Base-by-base conservation (phyloP, 371 early-diverging fungal species). In the Mucor irregularis region DNA sequence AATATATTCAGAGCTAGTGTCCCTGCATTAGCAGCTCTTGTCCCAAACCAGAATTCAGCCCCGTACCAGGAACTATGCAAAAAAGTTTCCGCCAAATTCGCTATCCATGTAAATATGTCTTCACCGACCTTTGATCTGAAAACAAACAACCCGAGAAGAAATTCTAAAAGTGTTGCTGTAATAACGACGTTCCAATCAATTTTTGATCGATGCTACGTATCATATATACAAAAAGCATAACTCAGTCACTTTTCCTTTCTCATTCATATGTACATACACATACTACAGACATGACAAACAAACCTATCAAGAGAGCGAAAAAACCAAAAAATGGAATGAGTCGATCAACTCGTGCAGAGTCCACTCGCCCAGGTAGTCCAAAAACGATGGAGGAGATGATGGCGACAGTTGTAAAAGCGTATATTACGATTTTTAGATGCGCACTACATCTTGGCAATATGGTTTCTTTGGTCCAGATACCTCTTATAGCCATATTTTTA, bases 111-210 rank as follows among this genome's bases (percentile, higher is more conserved):
- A 78, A 94, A 93, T 24, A 91, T 51, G 56, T 81, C 68, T 49
- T 81, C 74, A n/a, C 94, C 94, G 60, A 84, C 80, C 4, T 68
- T 54, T 42, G 90, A 84, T 56, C 84, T 78, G 61, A 92, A 77
- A 39, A 92, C 88, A 58, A 94, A 77, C 45, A 91, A 68, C 13
- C 86, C 94, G 29, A 94, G 69, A 30, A 88, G 30, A 62, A 86
- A 87, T 67, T 94, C 92, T 66, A 90, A 39, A 14, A 89, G 61
- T 30, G 87, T 71, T 6, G 91, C 93, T 37, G 80, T 81, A 39
- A 77, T 68, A 26, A 93, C 86, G 24, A 88, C 90, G 64, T 77
- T 79, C 89, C 90, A 89, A 24, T 80, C 75, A 56, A 94, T 85
- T 30, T 63, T 57, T 14, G 50, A 62, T 42, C 79, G 82, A 64